Percentiles rank a stretch among this genome's conserved stretches.
Conservation (phyloP, 306 rosid species). For the Gleditsia sinensis region DNA sequence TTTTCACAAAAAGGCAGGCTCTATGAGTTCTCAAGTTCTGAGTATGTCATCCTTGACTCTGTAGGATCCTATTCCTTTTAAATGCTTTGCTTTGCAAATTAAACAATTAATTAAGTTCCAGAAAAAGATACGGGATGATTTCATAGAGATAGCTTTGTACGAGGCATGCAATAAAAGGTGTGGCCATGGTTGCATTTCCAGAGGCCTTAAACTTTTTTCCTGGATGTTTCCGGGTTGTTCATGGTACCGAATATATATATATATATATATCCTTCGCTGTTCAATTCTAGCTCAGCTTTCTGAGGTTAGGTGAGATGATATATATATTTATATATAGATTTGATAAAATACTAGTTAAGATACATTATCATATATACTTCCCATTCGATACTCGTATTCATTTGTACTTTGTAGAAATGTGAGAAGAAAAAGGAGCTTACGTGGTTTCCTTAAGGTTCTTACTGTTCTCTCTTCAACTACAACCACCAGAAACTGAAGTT, state of each 20-base stretch:
- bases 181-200: background rate
- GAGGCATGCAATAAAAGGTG: background rate
- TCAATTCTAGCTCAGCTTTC: background rate
- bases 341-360: background rate
- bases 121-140: background rate
- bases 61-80: background rate
- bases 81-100: background rate
- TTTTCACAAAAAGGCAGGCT: slow-evolving; percentile 71
- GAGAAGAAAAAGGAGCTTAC: background rate
- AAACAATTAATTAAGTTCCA: background rate
- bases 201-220: background rate
- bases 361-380: background rate
- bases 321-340: background rate
- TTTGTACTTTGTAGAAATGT: background rate
- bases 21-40: slow-evolving; percentile 60
- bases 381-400: background rate
- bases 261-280: background rate
- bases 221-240: background rate
- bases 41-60: slow-evolving; percentile 46
- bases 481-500: too few species aligned
- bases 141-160: background rate
- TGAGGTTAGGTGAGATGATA: background rate
- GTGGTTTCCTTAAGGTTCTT: background rate
- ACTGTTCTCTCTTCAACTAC: too few species aligned
- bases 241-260: background rate